phyloP scores from a whole-genome alignment of 208 protist species.

The Tetramitus jugosus region DNA sequence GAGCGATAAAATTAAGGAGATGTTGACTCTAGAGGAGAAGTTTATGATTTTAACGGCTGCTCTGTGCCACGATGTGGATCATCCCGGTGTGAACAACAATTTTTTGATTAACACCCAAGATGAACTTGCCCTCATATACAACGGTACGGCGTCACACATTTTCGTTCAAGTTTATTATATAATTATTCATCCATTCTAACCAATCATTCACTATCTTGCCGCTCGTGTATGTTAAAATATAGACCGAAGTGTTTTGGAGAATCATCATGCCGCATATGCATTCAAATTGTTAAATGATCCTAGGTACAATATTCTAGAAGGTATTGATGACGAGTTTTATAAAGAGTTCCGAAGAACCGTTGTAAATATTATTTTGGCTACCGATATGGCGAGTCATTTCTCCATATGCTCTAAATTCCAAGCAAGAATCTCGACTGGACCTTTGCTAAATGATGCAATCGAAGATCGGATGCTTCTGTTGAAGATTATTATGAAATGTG shows the following conservation, averaged over 20 bases:
- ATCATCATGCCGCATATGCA: slow-evolving; percentile 73
- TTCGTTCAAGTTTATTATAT: slow-evolving; percentile 28
- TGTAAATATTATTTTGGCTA: slow-evolving; percentile 26
- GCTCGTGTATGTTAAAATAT: too few species aligned
- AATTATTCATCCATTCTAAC: slow-evolving; percentile 36
- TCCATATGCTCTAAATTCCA: not conserved
- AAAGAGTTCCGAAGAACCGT: slow-evolving; percentile 26
- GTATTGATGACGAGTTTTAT: slow-evolving; percentile 19
- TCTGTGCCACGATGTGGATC: slow-evolving; percentile 57
- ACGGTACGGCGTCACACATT: not conserved
- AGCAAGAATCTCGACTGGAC: not conserved
- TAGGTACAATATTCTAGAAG: slow-evolving; percentile 63
- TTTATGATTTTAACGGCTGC: slow-evolving; percentile 44
- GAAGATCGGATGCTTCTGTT: slow-evolving; percentile 16
- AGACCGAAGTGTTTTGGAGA: slow-evolving; percentile 85
- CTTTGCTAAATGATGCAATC: not conserved
- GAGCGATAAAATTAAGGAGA: not conserved
- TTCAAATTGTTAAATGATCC: slow-evolving; percentile 77
- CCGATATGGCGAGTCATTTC: slow-evolving; percentile 36
- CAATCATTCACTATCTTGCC: slow-evolving; percentile 27
- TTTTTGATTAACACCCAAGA: slow-evolving; percentile 49
- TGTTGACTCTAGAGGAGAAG: slow-evolving; percentile 42
- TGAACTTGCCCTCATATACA: slow-evolving; percentile 40
- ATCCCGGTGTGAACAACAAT: slow-evolving; percentile 61
- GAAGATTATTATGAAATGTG: slow-evolving; percentile 35